Base-by-base conservation (phyloP, 768 basidiomycete species). In the Omphalotus guepiniiformis region DNA sequence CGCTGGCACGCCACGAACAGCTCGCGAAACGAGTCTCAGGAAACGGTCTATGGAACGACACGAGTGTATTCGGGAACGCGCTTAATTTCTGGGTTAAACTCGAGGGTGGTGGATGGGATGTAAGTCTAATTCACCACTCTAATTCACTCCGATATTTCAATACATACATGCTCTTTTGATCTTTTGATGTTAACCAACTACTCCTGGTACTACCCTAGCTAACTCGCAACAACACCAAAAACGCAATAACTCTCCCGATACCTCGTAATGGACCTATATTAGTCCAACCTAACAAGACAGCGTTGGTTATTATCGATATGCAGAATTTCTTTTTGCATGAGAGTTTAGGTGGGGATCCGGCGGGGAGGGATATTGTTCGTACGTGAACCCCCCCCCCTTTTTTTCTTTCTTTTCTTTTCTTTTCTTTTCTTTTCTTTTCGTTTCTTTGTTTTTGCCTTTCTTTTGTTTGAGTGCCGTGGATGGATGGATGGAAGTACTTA, bases 221-320 rank as follows among this genome's bases (percentile, higher is more conserved):
- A 16, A 66, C 64, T 13, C 60, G 64, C 16, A 61, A 62, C 9
- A 52, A 59, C 36, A 47, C 32, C 4, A 53, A 53, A 22, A 56
- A 55, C 12, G 54, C 62, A 0, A 59, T 65, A 15, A 60, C 59
- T 2, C 40, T 65, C 13, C 53, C 64, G 25, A 52, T 63, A 47
- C 58, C 60, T 6, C 25, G 46, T 6, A 51, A 53, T 40, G 58
- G 65, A 15, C 57, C 59, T 2, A 61, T 66, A 9, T 50, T 49
- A 2, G 56, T 66, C 26, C 61, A 64, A 26, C 62, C 65, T 1
- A 60, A 61, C 42, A 54, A 55, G n/a, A 54, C 58, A n/a, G 65
- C 65, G 3, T 52, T 66, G 13, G 63, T 66, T 9, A 66, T 66
- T 23, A 66, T 66, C 21, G 65, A 66, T 45, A 66, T 66, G 65